Base-by-base conservation (phyloP, 192 early-diverging fungal genomes). In the Backusella morwellensis region DNA sequence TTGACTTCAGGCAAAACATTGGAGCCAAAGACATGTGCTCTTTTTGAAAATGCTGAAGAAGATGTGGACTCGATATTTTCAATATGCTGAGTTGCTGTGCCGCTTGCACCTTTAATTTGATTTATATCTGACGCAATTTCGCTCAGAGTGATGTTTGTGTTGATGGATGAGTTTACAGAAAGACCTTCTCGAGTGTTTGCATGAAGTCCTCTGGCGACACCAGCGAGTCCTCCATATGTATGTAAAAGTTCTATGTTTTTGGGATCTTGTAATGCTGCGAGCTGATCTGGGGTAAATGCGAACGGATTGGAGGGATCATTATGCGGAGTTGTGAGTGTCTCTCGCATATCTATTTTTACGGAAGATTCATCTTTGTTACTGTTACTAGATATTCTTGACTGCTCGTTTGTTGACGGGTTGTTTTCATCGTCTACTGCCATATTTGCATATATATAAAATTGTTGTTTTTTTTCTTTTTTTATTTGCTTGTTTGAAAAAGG, bases 1-100 rank as follows among this genome's bases (percentile, higher is more conserved):
- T 93, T 90, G 21, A 87, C 83, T 35, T 87, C 85, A 1, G 95
- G 92, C 44, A 96, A 78, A 19, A 92, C 78, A 77, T 96, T 96
- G 47, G 77, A 77, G 42, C 95, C 95, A 79, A 90, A 96, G 63
- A 78, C 78, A 21, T 78, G 78, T 38, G 84, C 81, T 29, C 94
- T 85, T 35, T 92, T 87, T 4, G 75, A 74, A 91, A 90, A 34
- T 72, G 26, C 4, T 3, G 21, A 29, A 34, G 42, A 34, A 52
- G 50, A n/a, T 21, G 35, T 36, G 67, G 21, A 9, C 40, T n/a
- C 23, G 15, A 14, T 7, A 6, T 71, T 35, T 5, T 66, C 59
- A 15, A 32, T 38, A 40, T 34, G 35, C 15, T 23, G 14, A 11
- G 35, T 63, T 3, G 42, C 63, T 35, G 66, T 38, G 7, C 38